These are phyloP conservation scores for Rhizodiscina lignyota DNA, from an alignment of 495 filamentous ascomycete genomes.

Conservation along the genomic window DNA sequence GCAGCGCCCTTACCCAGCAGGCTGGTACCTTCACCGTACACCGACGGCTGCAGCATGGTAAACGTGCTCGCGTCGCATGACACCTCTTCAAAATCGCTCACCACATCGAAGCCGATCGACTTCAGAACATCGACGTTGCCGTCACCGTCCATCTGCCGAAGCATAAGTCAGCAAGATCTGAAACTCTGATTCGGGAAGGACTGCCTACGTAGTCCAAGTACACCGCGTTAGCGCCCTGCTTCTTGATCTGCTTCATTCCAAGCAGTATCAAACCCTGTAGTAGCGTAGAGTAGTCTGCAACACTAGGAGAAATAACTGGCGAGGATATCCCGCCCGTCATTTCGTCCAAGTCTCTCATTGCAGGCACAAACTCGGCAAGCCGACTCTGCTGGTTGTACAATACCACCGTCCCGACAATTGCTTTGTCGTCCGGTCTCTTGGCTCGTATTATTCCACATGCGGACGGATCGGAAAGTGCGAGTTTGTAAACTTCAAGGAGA, in stretches of 20 bases:
- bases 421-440: slow-evolving; percentile 48
- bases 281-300: slow-evolving; percentile 50
- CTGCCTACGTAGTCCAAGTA: slow-evolving; percentile 57
- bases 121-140: slow-evolving; percentile 53
- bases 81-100: slow-evolving; percentile 68
- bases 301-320: slow-evolving; percentile 54
- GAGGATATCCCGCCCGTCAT: slow-evolving; percentile 60
- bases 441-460: slow-evolving; percentile 71
- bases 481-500: slow-evolving; percentile 65
- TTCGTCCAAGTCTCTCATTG: slow-evolving; percentile 36
- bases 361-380: slow-evolving; percentile 54
- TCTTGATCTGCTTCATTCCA: slow-evolving; percentile 68
- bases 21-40: too few species aligned
- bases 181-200: slow-evolving; percentile 2
- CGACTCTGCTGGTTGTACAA: slow-evolving; percentile 53
- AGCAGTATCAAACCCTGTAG: slow-evolving; percentile 70
- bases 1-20: too few species aligned
- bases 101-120: slow-evolving; percentile 58
- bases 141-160: slow-evolving; percentile 51
- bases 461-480: slow-evolving; percentile 55
- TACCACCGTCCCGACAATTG: slow-evolving; percentile 66
- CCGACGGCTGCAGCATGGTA: slow-evolving; percentile 40
- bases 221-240: slow-evolving; percentile 50
- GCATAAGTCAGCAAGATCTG: slow-evolving; percentile 13
- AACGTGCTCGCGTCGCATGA: slow-evolving; percentile 57